phyloP scores from a whole-genome alignment of 768 basidiomycete species.

The Botryobasidium botryosum region DNA sequence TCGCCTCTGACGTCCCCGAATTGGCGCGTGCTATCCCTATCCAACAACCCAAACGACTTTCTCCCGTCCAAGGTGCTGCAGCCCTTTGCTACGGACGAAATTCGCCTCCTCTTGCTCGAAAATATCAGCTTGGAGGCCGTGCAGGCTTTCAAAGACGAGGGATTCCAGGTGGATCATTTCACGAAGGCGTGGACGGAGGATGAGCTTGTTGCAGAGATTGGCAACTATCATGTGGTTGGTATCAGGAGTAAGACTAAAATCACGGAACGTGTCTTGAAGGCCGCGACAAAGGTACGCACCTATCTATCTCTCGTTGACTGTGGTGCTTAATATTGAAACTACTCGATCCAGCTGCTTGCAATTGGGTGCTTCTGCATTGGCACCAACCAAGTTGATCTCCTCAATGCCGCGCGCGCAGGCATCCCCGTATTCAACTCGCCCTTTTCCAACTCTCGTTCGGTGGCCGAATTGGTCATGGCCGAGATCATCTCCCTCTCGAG shows the following conservation, averaged over 20 bases:
- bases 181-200: slow-evolving; percentile 80
- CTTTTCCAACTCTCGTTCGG: slow-evolving; percentile 96
- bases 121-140: slow-evolving; percentile 92
- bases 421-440: slow-evolving; percentile 99
- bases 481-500: slow-evolving; percentile 90
- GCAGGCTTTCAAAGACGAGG: slow-evolving; percentile 54
- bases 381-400: slow-evolving; percentile 91
- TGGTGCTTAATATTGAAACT: neutral
- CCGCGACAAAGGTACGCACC: slow-evolving; percentile 56
- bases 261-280: slow-evolving; percentile 74
- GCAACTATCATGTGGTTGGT: slow-evolving; percentile 81
- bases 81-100: slow-evolving; percentile 63
- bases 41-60: slow-evolving; percentile 20
- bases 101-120: slow-evolving; percentile 76
- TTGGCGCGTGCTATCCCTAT: too few relatives aligned
- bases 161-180: slow-evolving; percentile 84
- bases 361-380: slow-evolving; percentile 99
- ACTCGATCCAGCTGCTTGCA: slow-evolving; percentile 58
- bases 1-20: too few relatives aligned
- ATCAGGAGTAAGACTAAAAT: slow-evolving; percentile 98
- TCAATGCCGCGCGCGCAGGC: slow-evolving; percentile 65
- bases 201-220: slow-evolving; percentile 73
- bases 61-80: slow-evolving; percentile 57
- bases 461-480: slow-evolving; percentile 91
- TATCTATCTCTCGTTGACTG: neutral